Evolutionary conservation across 169 alveolate species (phyloP).

Genomic region (Plasmodium vinckei): DNA sequence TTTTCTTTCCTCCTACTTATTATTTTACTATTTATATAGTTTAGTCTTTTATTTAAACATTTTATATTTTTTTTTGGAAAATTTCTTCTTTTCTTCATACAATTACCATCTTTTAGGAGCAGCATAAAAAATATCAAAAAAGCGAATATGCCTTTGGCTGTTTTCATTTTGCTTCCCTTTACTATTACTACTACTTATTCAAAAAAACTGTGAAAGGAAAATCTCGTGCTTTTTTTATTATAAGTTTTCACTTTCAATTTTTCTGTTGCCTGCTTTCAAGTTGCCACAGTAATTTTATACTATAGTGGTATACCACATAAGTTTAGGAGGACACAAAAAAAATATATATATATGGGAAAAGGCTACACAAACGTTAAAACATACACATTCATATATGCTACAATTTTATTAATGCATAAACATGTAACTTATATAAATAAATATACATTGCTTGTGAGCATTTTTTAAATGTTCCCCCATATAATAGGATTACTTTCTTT

Average conservation of each 20-base stretch:
- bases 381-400: too few relatives aligned
- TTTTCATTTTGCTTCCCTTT: background rate
- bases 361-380: too few relatives aligned
- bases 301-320: background rate
- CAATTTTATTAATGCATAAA: too few relatives aligned
- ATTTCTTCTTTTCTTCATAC: slow-evolving; percentile 21
- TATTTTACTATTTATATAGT: slow-evolving; percentile 48
- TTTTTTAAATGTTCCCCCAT: too few relatives aligned
- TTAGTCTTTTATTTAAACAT: slow-evolving; percentile 30
- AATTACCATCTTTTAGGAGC: slow-evolving; percentile 3
- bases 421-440: too few relatives aligned
- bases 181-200: too few relatives aligned
- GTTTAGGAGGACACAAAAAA: background rate
- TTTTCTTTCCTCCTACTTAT: slow-evolving; percentile 74
- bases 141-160: background rate
- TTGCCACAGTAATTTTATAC: background rate
- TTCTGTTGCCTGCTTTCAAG: too few relatives aligned
- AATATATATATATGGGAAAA: background rate
- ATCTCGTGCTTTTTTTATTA: too few relatives aligned
- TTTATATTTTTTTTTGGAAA: background rate
- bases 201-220: background rate
- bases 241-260: too few relatives aligned
- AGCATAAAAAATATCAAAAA: slow-evolving; percentile 4
- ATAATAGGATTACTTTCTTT: too few relatives aligned
- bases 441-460: too few relatives aligned